Conservation (phyloP, 495 filamentous ascomycete species). For the Penicillium lagena region DNA sequence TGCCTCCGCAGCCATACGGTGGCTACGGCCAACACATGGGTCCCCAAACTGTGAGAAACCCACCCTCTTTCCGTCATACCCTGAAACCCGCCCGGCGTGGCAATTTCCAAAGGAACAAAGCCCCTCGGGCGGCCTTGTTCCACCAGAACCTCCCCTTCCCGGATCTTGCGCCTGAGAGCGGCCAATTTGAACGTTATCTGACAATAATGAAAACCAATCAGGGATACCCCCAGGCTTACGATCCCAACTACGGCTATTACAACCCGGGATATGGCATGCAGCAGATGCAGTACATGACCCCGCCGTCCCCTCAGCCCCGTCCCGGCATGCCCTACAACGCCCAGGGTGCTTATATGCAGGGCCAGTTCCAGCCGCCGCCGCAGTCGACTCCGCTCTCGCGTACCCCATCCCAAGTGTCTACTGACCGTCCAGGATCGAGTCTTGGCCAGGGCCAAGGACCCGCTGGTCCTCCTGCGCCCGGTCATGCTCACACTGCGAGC, state of each 20-base stretch:
- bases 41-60: conserved; percentile 61
- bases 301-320: conserved; percentile 45
- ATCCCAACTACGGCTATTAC: conserved; percentile 45
- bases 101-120: conserved; percentile 8
- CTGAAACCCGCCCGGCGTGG: conserved; percentile 20
- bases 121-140: conserved; percentile 10
- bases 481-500: conserved; percentile 53
- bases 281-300: conserved; percentile 42
- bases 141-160: conserved; percentile 12
- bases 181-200: conserved; percentile 70
- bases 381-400: conserved; percentile 71
- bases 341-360: conserved; percentile 41
- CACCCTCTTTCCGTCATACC: conserved; percentile 16
- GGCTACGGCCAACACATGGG: conserved; percentile 54
- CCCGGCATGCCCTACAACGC: conserved; percentile 46
- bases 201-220: conserved; percentile 53
- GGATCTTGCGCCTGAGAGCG: conserved; percentile 63
- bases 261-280: conserved; percentile 40
- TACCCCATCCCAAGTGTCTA: conserved; percentile 72
- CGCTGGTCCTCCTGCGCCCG: conserved; percentile 50
- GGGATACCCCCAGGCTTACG: conserved; percentile 39
- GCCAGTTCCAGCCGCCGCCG: conserved; percentile 45
- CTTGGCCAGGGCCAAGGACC: conserved; percentile 61
- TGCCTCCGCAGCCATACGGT: conserved; percentile 50
- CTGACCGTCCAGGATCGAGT: conserved; percentile 73